Evolutionary conservation across 1,284 basidiomycete genomes (phyloP).

Genomic region (Phlebopus sp.): DNA sequence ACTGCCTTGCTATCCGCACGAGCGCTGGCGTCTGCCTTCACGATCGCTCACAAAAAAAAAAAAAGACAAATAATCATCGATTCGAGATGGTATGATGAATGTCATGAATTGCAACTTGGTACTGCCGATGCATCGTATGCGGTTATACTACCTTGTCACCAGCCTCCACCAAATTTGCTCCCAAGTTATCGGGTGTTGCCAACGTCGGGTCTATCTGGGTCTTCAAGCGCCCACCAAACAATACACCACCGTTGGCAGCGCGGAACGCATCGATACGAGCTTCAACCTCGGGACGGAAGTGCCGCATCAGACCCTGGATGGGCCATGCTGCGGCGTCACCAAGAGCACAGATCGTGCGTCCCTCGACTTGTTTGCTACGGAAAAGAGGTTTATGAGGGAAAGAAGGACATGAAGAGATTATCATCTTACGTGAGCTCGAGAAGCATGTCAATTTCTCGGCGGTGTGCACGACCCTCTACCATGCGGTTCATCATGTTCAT

Average conservation of each 20-base stretch:
- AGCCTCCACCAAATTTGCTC: slow-evolving; percentile 43
- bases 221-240: slow-evolving; percentile 84
- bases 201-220: slow-evolving; percentile 71
- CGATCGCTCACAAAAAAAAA: too few relatives aligned
- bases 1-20: too few relatives aligned
- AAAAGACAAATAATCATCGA: background rate
- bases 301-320: slow-evolving; percentile 93
- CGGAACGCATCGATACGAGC: slow-evolving; percentile 81
- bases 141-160: slow-evolving; percentile 31
- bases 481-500: slow-evolving; percentile 98
- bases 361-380: slow-evolving; percentile 90
- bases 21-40: too few relatives aligned
- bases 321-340: slow-evolving; percentile 99
- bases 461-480: slow-evolving; percentile 85
- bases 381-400: slow-evolving; percentile 18
- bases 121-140: background rate
- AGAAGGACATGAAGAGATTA: background rate
- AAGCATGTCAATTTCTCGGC: slow-evolving; percentile 96
- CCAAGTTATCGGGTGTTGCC: slow-evolving; percentile 82
- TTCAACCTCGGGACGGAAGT: slow-evolving; percentile 96
- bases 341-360: slow-evolving; percentile 92
- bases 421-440: slow-evolving; percentile 80
- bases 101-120: background rate
- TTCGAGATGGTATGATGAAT: background rate
- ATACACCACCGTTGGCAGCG: slow-evolving; percentile 76